Base-by-base conservation (phyloP, 257 asterid species). In the Solanum chilense region DNA sequence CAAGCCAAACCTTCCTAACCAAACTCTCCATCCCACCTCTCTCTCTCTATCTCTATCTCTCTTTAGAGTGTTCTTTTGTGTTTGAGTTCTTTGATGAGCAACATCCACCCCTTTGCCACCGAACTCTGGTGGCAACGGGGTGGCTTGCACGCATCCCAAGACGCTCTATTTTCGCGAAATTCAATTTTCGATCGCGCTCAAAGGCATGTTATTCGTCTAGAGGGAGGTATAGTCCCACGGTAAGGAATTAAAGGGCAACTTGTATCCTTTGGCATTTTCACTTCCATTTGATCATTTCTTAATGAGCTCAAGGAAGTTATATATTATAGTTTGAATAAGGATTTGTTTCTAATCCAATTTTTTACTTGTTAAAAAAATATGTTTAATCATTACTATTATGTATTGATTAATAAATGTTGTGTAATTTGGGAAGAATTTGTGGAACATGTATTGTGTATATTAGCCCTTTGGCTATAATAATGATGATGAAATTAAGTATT, bases 191-290 rank as follows among this genome's bases (percentile, higher is more conserved):
- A 71, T 8, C 78, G 25, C 7, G 12, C 78, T 71, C 78, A 1
- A 16, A 71, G 44, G 25, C 44, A 33, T n/a, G 75, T 20, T 37
- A 37, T 37, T 60, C 25, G 9, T 6, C 31, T 7, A 45, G 74
- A 62, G 75, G 35, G 35, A 62, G 74, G 6, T 60, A 29, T 25
- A 21, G 58, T 56, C 88, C 89, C 47, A 60, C 12, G 27, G 87
- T 84, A 45, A 49, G 71, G 58, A 73, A 87, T 58, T 86, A 74
- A 87, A 93, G 98, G 98, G 97, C 98, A 95, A 95, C 97, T 94
- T 93, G 92, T 86, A 94, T 95, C 96, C 98, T 95, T 95, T 94
- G 98, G 96, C 98, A 95, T 92, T 86, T 91, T 83, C 73, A 56
- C 86, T 82, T 76, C 81, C 80, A 27, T 70, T 15, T 37, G 86